Evolutionary conservation across 2,329 filamentous ascomycete species (phyloP), one percentile per base, ranked within the genome.

Genomic region (Leptographium flavum): DNA sequence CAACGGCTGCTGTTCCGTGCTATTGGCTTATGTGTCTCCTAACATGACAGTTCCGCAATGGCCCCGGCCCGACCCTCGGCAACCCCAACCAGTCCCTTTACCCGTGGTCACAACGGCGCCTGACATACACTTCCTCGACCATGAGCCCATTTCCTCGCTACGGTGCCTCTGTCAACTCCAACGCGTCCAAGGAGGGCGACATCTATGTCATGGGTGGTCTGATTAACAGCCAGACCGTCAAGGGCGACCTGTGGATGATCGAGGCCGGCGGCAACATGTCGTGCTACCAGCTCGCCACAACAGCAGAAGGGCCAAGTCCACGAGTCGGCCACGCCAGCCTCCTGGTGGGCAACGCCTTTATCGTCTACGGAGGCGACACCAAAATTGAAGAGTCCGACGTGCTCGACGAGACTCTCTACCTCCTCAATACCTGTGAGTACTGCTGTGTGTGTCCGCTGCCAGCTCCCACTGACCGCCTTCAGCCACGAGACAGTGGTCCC

Each of bases 401-500:
- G 41, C 68, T 98, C 47, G 92, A 98, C 57, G 90, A 98, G 64
- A 96, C 92, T 0, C 69, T 98, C 13, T 98, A 98, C 63, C 74
- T 98, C 42, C 71, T 98, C 43, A 98, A 98, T 65, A 98, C 92
- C 42, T 95, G 92, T 96, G 72, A 67, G 41, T 33, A 21, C 21
- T 5, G 2, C 19, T 30, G 3, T 7, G 22, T 1, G 5, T 30
- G 23, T 19, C 17, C n/a, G 39, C 0, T 30, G 5, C 21, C 13
- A 25, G 11, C 15, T 10, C 15, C 10, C 28, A 27, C 42, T 49
- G 21, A 48, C 47, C 0, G 48, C 50, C 56, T 65, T 33, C 49
- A 96, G 92, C 92, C 51, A 96, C 92, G 46, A 84, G 92, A 56
- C 92, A 98, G 70, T 98, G 92, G 92, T 96, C 93, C 46, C 77